Conservation (phyloP, 305 asterid genomes). For the Ruellia speciosa region DNA sequence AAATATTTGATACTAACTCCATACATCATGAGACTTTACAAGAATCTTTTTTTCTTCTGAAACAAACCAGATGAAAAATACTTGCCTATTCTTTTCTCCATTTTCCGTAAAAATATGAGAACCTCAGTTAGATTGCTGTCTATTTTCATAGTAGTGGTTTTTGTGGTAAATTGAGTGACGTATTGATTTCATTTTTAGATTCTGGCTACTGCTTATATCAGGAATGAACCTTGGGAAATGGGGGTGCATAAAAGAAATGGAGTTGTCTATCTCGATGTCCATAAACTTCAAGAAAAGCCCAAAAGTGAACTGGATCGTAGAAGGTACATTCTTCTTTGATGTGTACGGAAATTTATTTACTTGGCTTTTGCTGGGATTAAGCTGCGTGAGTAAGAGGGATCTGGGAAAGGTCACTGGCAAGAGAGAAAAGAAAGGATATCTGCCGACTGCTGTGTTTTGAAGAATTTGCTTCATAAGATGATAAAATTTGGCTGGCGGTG, state of each 20-base stretch:
- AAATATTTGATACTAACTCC: no score
- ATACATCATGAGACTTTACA: no score
- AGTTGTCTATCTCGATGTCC: conserved; percentile 87
- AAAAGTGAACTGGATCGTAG: conserved; percentile 78
- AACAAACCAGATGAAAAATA: no score
- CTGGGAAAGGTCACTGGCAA: conserved; percentile 2
- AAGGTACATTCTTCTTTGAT: conserved; percentile 37
- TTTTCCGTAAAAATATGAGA: no score
- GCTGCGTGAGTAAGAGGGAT: not conserved
- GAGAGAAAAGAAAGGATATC: not conserved
- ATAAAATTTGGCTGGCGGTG: conserved; percentile 6
- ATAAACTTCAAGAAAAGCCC: conserved; percentile 88
- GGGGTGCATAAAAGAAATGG: conserved; percentile 97
- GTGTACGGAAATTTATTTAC: conserved; percentile 4
- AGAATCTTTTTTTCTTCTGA: no score
- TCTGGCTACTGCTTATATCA: conserved; percentile 83
- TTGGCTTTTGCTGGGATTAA: not conserved
- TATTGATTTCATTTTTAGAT: conserved; percentile 45
- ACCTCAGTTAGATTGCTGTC: no score
- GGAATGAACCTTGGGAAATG: conserved; percentile 99
- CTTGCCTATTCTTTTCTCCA: no score
- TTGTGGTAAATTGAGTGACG: not conserved
- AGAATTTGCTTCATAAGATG: not conserved
- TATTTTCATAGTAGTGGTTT: no score
- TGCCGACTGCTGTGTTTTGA: not conserved